Evolutionary conservation across 352 stramenopile species (phyloP), one percentile per base, ranked within the genome.

Genomic region (Phytophthora foliorum): DNA sequence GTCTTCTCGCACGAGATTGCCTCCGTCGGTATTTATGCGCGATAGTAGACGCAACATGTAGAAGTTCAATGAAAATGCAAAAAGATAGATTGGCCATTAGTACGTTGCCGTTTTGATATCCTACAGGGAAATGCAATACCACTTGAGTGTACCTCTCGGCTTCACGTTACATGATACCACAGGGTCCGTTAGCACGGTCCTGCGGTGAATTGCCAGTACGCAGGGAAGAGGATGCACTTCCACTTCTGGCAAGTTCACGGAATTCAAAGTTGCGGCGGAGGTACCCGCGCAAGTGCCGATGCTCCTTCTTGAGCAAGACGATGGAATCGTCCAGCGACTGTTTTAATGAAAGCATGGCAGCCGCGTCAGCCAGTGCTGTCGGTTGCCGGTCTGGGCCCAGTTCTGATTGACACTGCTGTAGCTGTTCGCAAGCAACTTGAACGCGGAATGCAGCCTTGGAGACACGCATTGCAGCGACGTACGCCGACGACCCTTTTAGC

Each of bases 1-100:
- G 71, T 96, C 13, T 96, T 96, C 45, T 94, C 86, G 17, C 86
- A 96, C 34, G 77, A 92, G 71, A 94, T 96, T 36, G 84, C 88
- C 16, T 90, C 83, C 0, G 84, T 92, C 31, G 54, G 75, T 72
- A 72, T 74, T 75, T 80, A 77, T 67, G 32, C 27, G 31, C 17
- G 19, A 19, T 14, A 14, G 38, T 7, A 38, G 34, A 39, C 39
- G 42, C 10, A 19, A 39, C 10, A 16, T 38, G 61, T 61, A 50
- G 36, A 64, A 57, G 21, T 25, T 42, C 44, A 54, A 48, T 45
- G 25, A 57, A 60, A 71, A 56, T 67, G 51, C 49, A 61, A 69
- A 72, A 64, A 58, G 34, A 54, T 69, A 63, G 24, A 64, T 57
- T 76, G 32, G 50, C 14, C 61, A 67, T 58, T 63, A 53, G 50